Conservation (phyloP, 1,284 basidiomycete species). For the Cutaneotrichosporon spelunceum region DNA sequence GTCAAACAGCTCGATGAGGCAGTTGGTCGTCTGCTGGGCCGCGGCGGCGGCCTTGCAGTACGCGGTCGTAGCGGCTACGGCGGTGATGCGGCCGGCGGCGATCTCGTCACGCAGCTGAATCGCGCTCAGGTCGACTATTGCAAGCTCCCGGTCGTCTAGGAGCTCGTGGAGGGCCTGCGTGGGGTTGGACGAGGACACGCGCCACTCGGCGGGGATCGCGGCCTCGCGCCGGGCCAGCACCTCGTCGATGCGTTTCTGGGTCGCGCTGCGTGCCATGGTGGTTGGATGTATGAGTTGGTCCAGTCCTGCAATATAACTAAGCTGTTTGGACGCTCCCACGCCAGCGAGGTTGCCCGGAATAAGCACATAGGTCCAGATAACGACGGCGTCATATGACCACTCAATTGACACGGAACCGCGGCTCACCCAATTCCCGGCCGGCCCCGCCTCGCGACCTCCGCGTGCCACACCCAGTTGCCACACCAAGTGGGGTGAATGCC, state of each 20-base stretch:
- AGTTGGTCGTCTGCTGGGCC: constrained; percentile 57
- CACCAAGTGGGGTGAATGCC: no score
- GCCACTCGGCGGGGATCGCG: constrained; percentile 17
- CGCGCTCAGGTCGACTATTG: constrained; percentile 51
- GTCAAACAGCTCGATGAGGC: constrained; percentile 66
- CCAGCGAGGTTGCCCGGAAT: no score
- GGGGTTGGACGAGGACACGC: constrained; percentile 14
- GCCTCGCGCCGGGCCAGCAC: constrained; percentile 13
- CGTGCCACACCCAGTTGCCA: no score
- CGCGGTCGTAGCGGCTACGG: constrained; percentile 35
- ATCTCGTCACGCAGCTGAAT: constrained; percentile 50
- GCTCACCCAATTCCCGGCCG: no score
- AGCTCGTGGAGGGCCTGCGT: constrained; percentile 9
- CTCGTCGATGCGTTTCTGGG: constrained; percentile 4
- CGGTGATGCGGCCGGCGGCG: constrained; percentile 27
- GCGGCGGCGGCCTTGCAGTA: constrained; percentile 30
- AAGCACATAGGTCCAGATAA: no score
- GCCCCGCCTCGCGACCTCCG: no score
- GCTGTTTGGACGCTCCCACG: no score
- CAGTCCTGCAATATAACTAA: no score
- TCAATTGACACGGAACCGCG: no score
- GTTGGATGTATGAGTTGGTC: not conserved
- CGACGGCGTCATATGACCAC: no score
- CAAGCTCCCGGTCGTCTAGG: constrained; percentile 26
- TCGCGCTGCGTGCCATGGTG: not conserved